Evolutionary conservation across 129 eudicot genomes (phyloP).

Genomic region (Daucus carota): DNA sequence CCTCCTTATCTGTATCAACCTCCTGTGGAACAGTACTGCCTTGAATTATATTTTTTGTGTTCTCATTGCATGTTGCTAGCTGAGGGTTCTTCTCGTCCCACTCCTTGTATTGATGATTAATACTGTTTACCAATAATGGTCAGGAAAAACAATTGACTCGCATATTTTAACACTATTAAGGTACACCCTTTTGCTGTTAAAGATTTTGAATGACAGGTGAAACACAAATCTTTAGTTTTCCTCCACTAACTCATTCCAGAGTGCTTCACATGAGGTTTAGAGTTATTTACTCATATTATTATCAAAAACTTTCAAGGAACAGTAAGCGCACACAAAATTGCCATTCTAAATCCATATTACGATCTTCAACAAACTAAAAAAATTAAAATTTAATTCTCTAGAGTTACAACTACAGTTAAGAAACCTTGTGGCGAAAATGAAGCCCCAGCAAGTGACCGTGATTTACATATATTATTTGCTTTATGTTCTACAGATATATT

Average conservation of each 20-base stretch:
- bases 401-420: not conserved
- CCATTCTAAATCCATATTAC: too few relatives aligned
- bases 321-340: too few relatives aligned
- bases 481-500: not conserved
- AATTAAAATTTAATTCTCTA: not conserved
- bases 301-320: too few relatives aligned
- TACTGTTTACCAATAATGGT: constrained; percentile 33
- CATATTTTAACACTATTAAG: not conserved
- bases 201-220: not conserved
- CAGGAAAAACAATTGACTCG: not conserved
- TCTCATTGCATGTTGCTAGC: constrained; percentile 77
- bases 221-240: not conserved
- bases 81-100: constrained; percentile 94
- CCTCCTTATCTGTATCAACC: constrained; percentile 76
- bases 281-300: too few relatives aligned
- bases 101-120: constrained; percentile 83
- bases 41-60: constrained; percentile 68
- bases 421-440: not conserved
- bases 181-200: not conserved
- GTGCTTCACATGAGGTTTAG: too few relatives aligned
- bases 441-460: not conserved
- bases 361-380: too few relatives aligned
- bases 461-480: not conserved
- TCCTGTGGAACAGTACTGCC: constrained; percentile 89
- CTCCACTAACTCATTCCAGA: not conserved